Base-by-base conservation (phyloP, 768 basidiomycete species). In the Suillus occidentalis region DNA sequence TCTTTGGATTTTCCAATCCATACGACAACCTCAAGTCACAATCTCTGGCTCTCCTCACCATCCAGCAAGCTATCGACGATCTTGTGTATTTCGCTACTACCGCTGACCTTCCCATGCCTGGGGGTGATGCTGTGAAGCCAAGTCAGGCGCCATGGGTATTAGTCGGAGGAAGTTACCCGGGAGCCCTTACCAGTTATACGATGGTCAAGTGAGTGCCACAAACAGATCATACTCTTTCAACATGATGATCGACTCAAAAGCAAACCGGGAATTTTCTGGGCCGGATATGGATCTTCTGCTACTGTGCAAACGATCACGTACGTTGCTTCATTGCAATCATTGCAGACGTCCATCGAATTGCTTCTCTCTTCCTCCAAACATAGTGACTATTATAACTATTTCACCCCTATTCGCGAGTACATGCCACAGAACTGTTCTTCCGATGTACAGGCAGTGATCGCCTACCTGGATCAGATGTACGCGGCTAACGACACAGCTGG, bases 381-480 rank as follows among this genome's bases (percentile, higher is more conserved):
- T 31, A 73, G 72, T 14, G 63, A 74, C 28, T 72, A 67, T 55
- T 68, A 69, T 37, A 79, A 79, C 65, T 92, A 52, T 70, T 91
- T 89, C 72, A 89, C 90, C 63, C 89, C 89, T 16, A 84, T 89
- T 68, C 85, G 85, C 18, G 79, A 84, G 68, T 77, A 84, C 69
- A 91, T 90, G 88, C 87, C 89, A 3, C 66, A 68, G 66, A 92
- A 92, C 74, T 92, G 91, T 75, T 90, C 89, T 12, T 83, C 88
- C 0, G 91, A 92, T 69, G 82, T 91, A 36, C 77, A 89, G 73
- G 83, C 82, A 6, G 89, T 88, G 18, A 82, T 91, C 60, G 69
- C 82, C 6, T 82, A 89, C 68, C 75, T 91, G 45, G 90, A 91
- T 70, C 60, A 79, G 62, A 83, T 86, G 6, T 86, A 90, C 67